Evolutionary conservation across 352 stramenopile species (phyloP), one percentile per base, ranked within the genome.

Genomic region (Globisporangium orthogonon): DNA sequence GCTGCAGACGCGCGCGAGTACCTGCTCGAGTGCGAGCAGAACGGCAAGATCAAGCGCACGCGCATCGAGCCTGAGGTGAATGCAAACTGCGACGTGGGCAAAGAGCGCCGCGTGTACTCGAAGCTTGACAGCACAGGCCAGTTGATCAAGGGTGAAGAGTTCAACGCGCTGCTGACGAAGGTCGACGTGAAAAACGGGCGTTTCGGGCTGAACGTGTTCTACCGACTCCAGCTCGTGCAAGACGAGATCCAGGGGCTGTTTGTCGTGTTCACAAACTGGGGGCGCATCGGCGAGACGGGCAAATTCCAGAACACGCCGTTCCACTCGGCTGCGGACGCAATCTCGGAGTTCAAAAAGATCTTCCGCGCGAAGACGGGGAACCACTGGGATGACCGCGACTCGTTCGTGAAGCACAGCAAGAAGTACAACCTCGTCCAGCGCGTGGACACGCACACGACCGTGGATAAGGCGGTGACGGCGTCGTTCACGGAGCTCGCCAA

Each of bases 261-360:
- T 59, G 66, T 91, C 2, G 66, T 91, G 30, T 89, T 91, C 56
- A 87, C 79, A 14, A 94, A 95, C 60, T 91, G 81, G 81, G 81
- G 81, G 0, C 75, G 81, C 0, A 87, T 91, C 44, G 82, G 82
- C 9, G 82, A 89, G 54, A 70, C 59, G 1, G 82, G 82, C 44
- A 89, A 91, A 52, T 90, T 84, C 48, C 82, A 90, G 61, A 87
- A 90, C 61, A 90, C 79, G 2, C 79, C 80, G 9, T 89, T 90
- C 63, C 70, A 78, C 31, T 61, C 71, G 1, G 59, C 67, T 17
- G 60, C 67, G 2, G 76, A 88, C 17, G 83, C 78, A 0, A 58
- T 86, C n/a, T 53, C 33, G 4, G 83, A 92, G 56, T 92, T 92
- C 62, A 83, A 87, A 58, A 92, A 92, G 61, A 87, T 89, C 46